Conservation (phyloP, 2,329 filamentous ascomycete genomes). For the Hypoxylon sp. region DNA sequence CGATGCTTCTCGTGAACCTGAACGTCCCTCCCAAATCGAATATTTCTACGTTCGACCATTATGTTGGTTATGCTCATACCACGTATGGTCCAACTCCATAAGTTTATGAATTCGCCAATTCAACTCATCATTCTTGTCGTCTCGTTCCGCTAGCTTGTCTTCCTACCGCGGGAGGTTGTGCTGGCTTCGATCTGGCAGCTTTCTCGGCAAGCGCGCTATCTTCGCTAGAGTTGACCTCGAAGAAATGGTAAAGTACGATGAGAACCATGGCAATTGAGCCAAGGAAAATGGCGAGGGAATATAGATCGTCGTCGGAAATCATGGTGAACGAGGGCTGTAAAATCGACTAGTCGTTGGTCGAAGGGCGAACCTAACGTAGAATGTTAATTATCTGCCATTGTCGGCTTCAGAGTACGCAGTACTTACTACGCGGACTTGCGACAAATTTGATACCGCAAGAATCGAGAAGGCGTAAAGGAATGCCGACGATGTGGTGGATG, state of each 20-base stretch:
- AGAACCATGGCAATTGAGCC: conserved; percentile 91
- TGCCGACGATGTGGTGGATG: conserved; percentile 10
- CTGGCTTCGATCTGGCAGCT: conserved; percentile 50
- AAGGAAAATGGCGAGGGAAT: conserved; percentile 92
- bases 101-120: neutral
- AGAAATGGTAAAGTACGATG: conserved; percentile 95
- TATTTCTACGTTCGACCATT: conserved; percentile 5
- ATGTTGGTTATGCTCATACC: conserved; percentile 13
- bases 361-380: conserved; percentile 28
- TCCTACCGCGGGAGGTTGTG: conserved; percentile 46
- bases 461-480: conserved; percentile 16
- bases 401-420: conserved; percentile 11
- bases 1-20: neutral
- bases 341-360: conserved; percentile 39
- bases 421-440: conserved; percentile 22
- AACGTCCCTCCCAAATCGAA: conserved; percentile 2
- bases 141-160: conserved; percentile 47
- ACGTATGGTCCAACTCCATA: neutral
- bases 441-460: neutral
- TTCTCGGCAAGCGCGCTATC: conserved; percentile 49
- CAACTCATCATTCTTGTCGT: conserved; percentile 19
- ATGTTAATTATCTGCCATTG: conserved; percentile 27
- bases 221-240: conserved; percentile 86
- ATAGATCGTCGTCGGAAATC: conserved; percentile 95
- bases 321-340: conserved; percentile 68